Evolutionary conservation across 495 filamentous ascomycete genomes (phyloP).

Genomic region (Poronia punctata): DNA sequence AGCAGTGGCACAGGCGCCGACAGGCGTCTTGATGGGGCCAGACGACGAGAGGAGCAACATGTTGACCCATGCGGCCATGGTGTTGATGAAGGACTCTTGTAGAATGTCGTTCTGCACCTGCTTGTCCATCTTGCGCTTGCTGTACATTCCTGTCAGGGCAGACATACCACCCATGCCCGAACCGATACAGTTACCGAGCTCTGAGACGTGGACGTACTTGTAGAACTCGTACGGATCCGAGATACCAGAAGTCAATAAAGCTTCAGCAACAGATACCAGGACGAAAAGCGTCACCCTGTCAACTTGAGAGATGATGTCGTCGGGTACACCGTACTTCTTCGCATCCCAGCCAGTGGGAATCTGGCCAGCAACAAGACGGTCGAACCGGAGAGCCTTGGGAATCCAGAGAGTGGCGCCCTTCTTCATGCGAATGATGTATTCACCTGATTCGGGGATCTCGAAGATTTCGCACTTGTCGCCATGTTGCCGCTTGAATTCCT

Average conservation of each 20-base stretch:
- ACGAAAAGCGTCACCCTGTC: conserved; percentile 94
- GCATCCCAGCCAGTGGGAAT: conserved; percentile 97
- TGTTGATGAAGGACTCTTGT: conserved; percentile 99
- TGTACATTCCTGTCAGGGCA: conserved; percentile 95
- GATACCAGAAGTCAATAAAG: conserved; percentile 86
- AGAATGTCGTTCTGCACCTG: conserved; percentile 99
- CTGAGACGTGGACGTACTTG: conserved; percentile 96
- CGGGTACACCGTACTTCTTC: conserved; percentile 87
- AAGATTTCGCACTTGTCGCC: conserved; percentile 97
- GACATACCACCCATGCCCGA: conserved; percentile 93
- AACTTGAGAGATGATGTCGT: conserved; percentile 96
- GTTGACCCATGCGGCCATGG: conserved; percentile 99
- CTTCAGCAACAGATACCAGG: conserved; percentile 85
- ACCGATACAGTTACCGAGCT: conserved; percentile 97
- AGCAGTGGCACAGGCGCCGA: conserved; percentile 94
- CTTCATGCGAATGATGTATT: conserved; percentile 88
- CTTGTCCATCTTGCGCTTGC: conserved; percentile 92
- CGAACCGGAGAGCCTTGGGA: conserved; percentile 93
- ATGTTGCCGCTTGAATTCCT: conserved; percentile 95
- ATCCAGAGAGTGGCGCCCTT: conserved; percentile 91
- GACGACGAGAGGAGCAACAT: conserved; percentile 96
- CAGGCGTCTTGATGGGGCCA: conserved; percentile 96
- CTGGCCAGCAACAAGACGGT: conserved; percentile 93
- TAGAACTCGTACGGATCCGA: conserved; percentile 99
- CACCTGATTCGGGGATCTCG: conserved; percentile 87